Evolutionary conservation across 2,329 filamentous ascomycete genomes (phyloP), one percentile per base, ranked within the genome.

Genomic region (Leptographium wingfieldii): DNA sequence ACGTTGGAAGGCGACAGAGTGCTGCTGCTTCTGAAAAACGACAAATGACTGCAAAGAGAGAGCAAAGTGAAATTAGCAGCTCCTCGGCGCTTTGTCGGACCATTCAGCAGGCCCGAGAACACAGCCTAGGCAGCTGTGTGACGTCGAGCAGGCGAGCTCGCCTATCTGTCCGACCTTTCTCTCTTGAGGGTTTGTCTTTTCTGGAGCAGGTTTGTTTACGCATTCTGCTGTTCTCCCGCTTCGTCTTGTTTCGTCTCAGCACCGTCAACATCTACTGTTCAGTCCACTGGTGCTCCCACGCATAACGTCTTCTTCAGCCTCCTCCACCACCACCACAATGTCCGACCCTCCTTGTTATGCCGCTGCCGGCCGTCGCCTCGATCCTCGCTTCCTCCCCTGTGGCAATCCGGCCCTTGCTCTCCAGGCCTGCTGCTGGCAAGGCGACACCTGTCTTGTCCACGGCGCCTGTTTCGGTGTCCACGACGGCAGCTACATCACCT

Each of bases 401-500:
- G 65, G 64, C 16, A 66, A 66, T 31, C 61, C 57, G 14, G 63
- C 59, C 27, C 43, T 60, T 12, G 52, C 52, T 3, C 40, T 46
- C 22, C 51, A 63, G 55, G 43, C 61, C 3, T 66, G 65, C 59
- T 66, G 65, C 61, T 61, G 62, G 59, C 40, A 55, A 4, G 64
- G 64, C 51, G 65, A 66, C 59, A 48, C 43, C n/a, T 66, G 64
- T 38, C 62, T 66, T 5, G 55, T 22, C 5, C 55, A 62, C 56
- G 27, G 51, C 14, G 64, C 64, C 57, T 66, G 65, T 60, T 65
- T 57, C 40, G 65, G 63, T 46, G 33, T 62, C 31, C 63, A 67
- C 38, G 65, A 63, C 46, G 67, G 64, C 60, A 71, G 63, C 62
- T 68, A 67, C n/a, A 60, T 67, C 22, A 75, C 72, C 2, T 75